phyloP scores from a whole-genome alignment of 2,329 filamentous ascomycete species.

The Purpureocillium lavendulum region DNA sequence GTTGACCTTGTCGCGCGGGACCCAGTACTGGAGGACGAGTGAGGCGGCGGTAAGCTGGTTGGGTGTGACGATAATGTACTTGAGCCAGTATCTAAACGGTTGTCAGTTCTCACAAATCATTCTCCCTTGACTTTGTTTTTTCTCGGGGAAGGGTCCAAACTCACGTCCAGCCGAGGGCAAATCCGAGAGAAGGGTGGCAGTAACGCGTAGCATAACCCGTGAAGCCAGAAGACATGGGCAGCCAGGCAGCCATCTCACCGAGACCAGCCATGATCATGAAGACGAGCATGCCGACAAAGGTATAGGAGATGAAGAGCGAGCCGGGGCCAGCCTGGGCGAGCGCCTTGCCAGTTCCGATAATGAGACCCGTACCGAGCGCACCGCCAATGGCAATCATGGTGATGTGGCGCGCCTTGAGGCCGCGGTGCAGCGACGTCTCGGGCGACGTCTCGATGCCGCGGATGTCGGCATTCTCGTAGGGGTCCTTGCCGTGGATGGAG shows the following conservation, averaged over 20 bases:
- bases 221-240: conserved; percentile 71
- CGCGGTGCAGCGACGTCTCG: conserved; percentile 41
- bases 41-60: conserved; percentile 79
- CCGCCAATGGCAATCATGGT: conserved; percentile 64
- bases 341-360: conserved; percentile 57
- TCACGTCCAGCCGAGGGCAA: conserved; percentile 66
- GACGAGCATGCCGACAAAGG: conserved; percentile 61
- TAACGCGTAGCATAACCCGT: conserved; percentile 74
- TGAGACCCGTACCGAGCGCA: conserved; percentile 65
- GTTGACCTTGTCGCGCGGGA: conserved; percentile 56
- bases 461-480: conserved; percentile 23
- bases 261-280: conserved; percentile 76
- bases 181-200: conserved; percentile 72
- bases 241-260: conserved; percentile 78
- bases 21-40: conserved; percentile 73
- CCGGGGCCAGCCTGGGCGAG: conserved; percentile 49
- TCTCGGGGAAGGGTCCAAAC: conserved; percentile 18
- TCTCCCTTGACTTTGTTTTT: too few species aligned
- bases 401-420: conserved; percentile 46
- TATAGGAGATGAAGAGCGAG: conserved; percentile 64
- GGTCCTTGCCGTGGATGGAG: conserved; percentile 1
- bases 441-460: conserved; percentile 40
- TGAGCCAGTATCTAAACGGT: conserved; percentile 47
- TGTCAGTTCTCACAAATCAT: too few species aligned
- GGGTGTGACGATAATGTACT: conserved; percentile 81